Percentiles rank a stretch among this genome's conserved stretches.
phyloP scores from a whole-genome alignment of 2,329 filamentous ascomycete genomes.

The Pyrenochaeta sp. region DNA sequence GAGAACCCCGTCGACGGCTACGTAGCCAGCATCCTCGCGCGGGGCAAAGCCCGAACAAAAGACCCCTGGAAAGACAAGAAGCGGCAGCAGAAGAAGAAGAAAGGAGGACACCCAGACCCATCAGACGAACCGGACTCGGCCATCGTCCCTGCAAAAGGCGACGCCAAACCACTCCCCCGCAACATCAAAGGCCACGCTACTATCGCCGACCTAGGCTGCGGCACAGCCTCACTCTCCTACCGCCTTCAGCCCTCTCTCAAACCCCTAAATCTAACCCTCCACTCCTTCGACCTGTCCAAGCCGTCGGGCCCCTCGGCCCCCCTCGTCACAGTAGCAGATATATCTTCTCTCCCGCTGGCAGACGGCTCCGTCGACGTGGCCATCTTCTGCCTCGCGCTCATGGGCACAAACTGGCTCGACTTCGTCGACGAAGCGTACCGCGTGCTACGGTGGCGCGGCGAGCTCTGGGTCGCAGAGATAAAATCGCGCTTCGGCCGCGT shows the following conservation, averaged over 20 bases:
- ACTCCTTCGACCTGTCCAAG: conserved; percentile 86
- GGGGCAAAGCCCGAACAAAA: conserved; percentile 63
- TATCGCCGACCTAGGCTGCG: conserved; percentile 92
- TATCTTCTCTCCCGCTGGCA: conserved; percentile 78
- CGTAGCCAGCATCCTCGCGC: conserved; percentile 71
- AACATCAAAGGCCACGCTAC: conserved; percentile 72
- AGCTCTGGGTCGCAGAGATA: conserved; percentile 97
- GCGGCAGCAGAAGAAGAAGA: conserved; percentile 42
- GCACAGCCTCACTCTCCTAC: conserved; percentile 82
- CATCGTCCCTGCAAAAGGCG: conserved; percentile 18
- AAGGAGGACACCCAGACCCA: conserved; percentile 18
- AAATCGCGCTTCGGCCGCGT: conserved; percentile 85
- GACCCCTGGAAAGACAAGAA: conserved; percentile 51
- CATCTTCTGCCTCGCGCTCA: conserved; percentile 94
- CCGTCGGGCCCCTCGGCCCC: conserved; percentile 73
- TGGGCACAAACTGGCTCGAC: conserved; percentile 98
- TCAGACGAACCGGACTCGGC: conserved; percentile 12
- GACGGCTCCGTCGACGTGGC: conserved; percentile 83
- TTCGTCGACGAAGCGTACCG: conserved; percentile 97
- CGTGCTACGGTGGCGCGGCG: conserved; percentile 89
- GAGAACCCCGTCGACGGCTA: conserved; percentile 94
- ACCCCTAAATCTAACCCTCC: conserved; percentile 75
- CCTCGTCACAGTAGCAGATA: conserved; percentile 87
- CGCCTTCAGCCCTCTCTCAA: conserved; percentile 69
- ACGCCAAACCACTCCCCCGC: conserved; percentile 68